Evolutionary conservation across 1,139 yeast species (phyloP).

Genomic region (Protomyces lactucae-debilis): DNA sequence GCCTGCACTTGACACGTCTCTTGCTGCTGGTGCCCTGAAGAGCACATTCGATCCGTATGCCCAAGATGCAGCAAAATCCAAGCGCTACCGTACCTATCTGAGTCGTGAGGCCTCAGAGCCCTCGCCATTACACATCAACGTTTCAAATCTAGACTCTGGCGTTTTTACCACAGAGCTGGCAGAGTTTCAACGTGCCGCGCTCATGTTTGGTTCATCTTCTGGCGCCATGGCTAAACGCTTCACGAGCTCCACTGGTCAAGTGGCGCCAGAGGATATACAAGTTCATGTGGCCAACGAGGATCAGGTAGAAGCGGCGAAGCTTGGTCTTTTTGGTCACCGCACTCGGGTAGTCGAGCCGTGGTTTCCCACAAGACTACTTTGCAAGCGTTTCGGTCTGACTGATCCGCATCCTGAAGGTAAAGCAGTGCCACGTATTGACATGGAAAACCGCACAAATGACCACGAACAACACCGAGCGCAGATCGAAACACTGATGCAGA

Average conservation of each 20-base stretch:
- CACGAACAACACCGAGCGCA: not conserved
- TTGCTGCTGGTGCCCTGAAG: slow-evolving; percentile 33
- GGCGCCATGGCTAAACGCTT: slow-evolving; percentile 37
- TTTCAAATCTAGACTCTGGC: slow-evolving; percentile 27
- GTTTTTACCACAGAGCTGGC: slow-evolving; percentile 34
- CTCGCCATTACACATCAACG: slow-evolving; percentile 26
- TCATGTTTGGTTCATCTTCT: slow-evolving; percentile 36
- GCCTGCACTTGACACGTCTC: slow-evolving; percentile 29
- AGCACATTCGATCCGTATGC: slow-evolving; percentile 34
- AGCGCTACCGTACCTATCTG: slow-evolving; percentile 33
- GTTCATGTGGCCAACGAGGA: not conserved
- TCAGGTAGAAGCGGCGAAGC: slow-evolving; percentile 34
- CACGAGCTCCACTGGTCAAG: slow-evolving; percentile 28
- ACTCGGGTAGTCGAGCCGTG: slow-evolving; percentile 34
- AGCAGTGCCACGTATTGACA: not conserved
- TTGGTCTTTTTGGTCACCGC: slow-evolving; percentile 35
- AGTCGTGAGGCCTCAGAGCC: slow-evolving; percentile 28
- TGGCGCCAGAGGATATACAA: not conserved
- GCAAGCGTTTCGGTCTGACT: slow-evolving; percentile 36
- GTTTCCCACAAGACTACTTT: slow-evolving; percentile 35
- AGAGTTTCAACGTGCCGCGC: slow-evolving; percentile 38
- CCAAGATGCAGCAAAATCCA: slow-evolving; percentile 30
- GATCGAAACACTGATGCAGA: not conserved
- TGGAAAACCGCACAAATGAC: not conserved
- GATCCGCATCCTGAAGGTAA: not conserved